Evolutionary conservation across 805 yeast species (phyloP).

Genomic region (Ogataea paraovalis): DNA sequence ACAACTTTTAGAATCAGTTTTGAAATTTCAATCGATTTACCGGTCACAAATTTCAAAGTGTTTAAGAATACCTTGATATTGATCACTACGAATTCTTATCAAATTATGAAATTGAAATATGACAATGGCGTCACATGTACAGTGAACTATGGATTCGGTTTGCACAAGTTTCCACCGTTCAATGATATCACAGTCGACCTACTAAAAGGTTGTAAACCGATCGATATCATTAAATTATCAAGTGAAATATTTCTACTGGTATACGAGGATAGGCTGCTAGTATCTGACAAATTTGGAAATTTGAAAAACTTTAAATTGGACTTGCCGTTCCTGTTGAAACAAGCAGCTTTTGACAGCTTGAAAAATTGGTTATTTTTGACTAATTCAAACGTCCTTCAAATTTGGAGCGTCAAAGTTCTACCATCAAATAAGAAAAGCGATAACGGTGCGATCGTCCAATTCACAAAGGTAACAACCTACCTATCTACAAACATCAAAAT

Average conservation of each 20-base stretch:
- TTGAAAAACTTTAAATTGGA: not conserved
- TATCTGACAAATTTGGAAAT: slow-evolving; percentile 1
- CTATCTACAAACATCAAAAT: not conserved
- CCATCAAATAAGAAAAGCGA: not conserved
- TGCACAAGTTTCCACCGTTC: slow-evolving; percentile 1
- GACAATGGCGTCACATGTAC: slow-evolving; percentile 1
- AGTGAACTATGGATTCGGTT: slow-evolving; percentile 4
- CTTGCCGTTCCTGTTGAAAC: not conserved
- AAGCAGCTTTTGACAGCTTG: not conserved
- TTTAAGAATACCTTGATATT: not conserved
- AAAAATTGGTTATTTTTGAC: not conserved
- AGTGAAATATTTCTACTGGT: not conserved
- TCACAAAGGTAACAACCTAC: not conserved
- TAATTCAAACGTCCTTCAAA: not conserved
- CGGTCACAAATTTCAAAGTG: not conserved
- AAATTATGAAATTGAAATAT: slow-evolving; percentile 1
- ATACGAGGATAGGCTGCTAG: not conserved
- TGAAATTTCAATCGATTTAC: not conserved
- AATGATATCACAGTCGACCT: not conserved
- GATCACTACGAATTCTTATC: not conserved
- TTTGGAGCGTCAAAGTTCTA: not conserved
- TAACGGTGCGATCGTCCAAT: not conserved
- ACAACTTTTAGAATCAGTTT: slow-evolving; percentile 1
- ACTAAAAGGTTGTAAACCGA: not conserved
- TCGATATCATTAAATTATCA: not conserved